These are phyloP conservation scores for Penicillium sp. DNA, from an alignment of 2,329 filamentous ascomycete species.

Conservation along the genomic window DNA sequence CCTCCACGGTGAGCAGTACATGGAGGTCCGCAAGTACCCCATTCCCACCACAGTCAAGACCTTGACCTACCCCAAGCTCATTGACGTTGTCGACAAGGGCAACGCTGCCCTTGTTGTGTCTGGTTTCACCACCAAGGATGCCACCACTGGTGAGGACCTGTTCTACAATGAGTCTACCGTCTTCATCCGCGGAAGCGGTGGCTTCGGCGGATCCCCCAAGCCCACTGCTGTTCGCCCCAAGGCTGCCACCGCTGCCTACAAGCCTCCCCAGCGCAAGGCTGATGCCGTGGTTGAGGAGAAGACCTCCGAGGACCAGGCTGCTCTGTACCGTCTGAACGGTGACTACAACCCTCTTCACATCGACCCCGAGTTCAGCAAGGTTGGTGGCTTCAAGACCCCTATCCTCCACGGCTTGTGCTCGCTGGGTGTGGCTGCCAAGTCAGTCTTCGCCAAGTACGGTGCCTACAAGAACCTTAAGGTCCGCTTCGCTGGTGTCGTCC, in stretches of 20 bases:
- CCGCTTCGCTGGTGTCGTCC: conserved; percentile 79
- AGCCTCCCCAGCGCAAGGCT: conserved; percentile 71
- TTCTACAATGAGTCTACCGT: conserved; percentile 97
- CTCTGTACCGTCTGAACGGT: conserved; percentile 87
- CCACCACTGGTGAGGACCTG: conserved; percentile 79
- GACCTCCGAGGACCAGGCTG: conserved; percentile 88
- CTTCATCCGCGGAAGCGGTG: conserved; percentile 87
- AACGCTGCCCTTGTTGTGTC: conserved; percentile 79
- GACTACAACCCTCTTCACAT: conserved; percentile 97
- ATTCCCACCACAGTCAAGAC: conserved; percentile 82
- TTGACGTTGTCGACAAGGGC: conserved; percentile 97
- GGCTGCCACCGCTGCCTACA: conserved; percentile 75
- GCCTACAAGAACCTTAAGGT: conserved; percentile 90
- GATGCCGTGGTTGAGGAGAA: conserved; percentile 82
- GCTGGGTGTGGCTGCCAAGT: conserved; percentile 89
- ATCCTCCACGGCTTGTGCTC: conserved; percentile 97
- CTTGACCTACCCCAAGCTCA: conserved; percentile 72
- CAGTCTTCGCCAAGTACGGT: conserved; percentile 81
- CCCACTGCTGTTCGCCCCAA: conserved; percentile 68
- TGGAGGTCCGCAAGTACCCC: conserved; percentile 89
- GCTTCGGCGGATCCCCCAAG: conserved; percentile 83
- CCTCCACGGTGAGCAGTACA: conserved; percentile 96
- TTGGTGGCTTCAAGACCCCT: conserved; percentile 90
- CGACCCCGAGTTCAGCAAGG: conserved; percentile 89
- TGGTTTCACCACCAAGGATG: conserved; percentile 79